Evolutionary conservation across 441 rosid species (phyloP).

Genomic region (Gossypium schwendimanii): DNA sequence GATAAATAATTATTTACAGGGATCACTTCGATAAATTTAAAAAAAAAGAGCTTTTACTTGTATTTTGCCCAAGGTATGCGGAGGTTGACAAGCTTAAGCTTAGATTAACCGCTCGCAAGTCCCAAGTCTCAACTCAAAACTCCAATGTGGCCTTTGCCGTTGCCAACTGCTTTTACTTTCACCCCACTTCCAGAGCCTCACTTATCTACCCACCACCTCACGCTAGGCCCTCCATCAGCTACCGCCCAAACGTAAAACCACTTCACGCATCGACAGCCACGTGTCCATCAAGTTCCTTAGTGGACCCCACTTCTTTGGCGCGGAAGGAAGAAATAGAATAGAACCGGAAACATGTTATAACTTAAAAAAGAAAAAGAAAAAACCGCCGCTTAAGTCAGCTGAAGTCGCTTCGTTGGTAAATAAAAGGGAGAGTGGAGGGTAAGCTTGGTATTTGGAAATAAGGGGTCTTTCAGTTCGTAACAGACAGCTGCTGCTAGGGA

Average conservation of each 20-base stretch:
- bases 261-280: slow-evolving; percentile 9
- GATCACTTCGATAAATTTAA: no score
- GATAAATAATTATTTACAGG: no score
- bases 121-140: neutral
- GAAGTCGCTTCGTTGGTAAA: slow-evolving; percentile 26
- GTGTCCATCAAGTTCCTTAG: neutral
- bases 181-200: neutral
- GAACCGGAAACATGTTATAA: no score
- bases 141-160: neutral
- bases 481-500: slow-evolving; percentile 57
- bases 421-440: slow-evolving; percentile 19
- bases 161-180: neutral
- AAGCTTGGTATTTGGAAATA: slow-evolving; percentile 17
- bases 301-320: neutral
- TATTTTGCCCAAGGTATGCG: neutral
- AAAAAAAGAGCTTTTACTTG: no score
- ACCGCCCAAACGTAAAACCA: neutral
- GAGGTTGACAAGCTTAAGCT: neutral
- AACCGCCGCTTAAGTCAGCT: neutral
- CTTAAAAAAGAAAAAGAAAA: no score
- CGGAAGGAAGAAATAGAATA: no score
- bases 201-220: neutral
- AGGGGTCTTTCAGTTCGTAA: slow-evolving; percentile 51
- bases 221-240: neutral
- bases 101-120: neutral